Base-by-base conservation (phyloP, 257 asterid species). In the Solanum arcanum region DNA sequence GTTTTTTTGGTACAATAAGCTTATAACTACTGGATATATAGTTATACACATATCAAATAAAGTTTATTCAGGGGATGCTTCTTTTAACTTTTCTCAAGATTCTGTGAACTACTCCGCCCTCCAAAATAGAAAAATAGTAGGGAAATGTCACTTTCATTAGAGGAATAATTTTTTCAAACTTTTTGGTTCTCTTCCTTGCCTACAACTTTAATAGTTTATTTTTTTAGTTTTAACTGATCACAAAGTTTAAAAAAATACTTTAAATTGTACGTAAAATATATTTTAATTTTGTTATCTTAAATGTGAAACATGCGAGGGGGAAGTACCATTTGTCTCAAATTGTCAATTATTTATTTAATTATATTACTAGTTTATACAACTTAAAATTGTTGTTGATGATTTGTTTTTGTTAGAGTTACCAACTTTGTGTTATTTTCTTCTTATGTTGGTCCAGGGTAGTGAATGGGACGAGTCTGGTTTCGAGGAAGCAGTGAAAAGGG, bases 401-500 rank as follows among this genome's bases (percentile, higher is more conserved):
- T 84, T 37, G 31, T 20, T 31, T 81, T 49, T 15, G 2, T 41
- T 44, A 1, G 4, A 25, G 42, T 47, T 46, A 78, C 27, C 59
- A 83, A 23, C 11, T 29, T 85, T 85, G 9, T 66, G 25, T 3
- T 12, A 12, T 47, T 74, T 12, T 12, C 33, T 46, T 18, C 3
- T 31, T 56, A 23, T 56, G n/a, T 72, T 62, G 66, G 42, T 46
- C 62, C 86, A 86, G 88, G 86, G 75, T 23, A 49, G 74, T 25
- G 86, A 75, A 27, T 76, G 74, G 88, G 85, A 76, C 25, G 86
- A 86, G 35, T 25, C 88, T 25, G 78, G 62, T 52, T 86, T 86
- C 88, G 52, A 75, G 84, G 88, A 86, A 86, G 88, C 78, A 56
- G 86, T 77, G 85, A 77, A 82, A 76, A 86, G 88, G 78, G 86